A percentile compares a stretch with the other conserved stretches of the same genome.
Evolutionary conservation across 352 stramenopile species (phyloP).

Genomic region (Pythium sukuiense): DNA sequence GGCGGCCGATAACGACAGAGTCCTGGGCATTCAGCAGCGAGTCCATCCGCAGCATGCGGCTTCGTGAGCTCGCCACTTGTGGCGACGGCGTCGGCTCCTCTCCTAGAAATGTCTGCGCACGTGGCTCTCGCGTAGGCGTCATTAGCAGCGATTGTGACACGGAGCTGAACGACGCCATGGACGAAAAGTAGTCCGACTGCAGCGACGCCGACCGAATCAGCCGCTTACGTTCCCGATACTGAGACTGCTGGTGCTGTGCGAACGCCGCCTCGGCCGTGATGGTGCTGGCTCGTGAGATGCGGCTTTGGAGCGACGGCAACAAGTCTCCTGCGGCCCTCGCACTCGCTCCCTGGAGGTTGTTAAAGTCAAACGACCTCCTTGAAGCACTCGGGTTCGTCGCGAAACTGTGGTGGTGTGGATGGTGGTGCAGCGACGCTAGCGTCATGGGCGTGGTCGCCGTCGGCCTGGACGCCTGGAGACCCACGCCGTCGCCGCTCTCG

Average conservation of each 20-base stretch:
- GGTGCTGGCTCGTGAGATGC: conserved; percentile 9
- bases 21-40: conserved; percentile 22
- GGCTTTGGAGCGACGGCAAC: conserved; percentile 21
- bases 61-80: not conserved
- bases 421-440: conserved; percentile 21
- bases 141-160: not conserved
- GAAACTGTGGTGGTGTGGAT: not conserved
- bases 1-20: not conserved
- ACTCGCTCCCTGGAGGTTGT: not conserved
- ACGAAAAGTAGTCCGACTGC: conserved; percentile 75
- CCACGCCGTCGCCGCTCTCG: conserved; percentile 7
- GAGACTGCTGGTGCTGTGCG: conserved; percentile 20
- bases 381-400: not conserved
- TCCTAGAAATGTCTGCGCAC: conserved; percentile 14
- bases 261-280: not conserved
- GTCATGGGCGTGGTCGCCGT: not conserved
- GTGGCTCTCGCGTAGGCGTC: conserved; percentile 6
- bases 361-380: not conserved
- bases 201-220: conserved; percentile 70
- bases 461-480: not conserved
- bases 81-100: conserved; percentile 9
- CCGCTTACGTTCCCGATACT: conserved; percentile 59
- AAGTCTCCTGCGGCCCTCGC: conserved; percentile 33
- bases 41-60: conserved; percentile 24
- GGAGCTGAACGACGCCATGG: conserved; percentile 28